phyloP scores from a whole-genome alignment of 352 stramenopile genomes.

The Achlya hypogyna region DNA sequence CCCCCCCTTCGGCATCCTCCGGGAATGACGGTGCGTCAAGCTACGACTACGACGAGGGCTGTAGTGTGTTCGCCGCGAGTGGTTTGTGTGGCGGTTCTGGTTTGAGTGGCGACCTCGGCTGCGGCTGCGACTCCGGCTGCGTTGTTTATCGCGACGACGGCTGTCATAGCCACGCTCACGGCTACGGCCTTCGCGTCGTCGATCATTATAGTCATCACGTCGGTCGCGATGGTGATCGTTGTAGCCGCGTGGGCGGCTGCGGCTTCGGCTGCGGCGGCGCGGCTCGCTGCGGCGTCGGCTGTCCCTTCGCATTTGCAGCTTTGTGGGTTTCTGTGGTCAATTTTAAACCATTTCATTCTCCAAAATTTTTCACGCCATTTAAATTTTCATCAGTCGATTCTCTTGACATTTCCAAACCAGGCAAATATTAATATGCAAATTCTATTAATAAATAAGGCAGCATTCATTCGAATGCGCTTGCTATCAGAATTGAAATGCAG shows the following conservation, averaged over 20 bases:
- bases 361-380: not conserved
- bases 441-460: not conserved
- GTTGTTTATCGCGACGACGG: not conserved
- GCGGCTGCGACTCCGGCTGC: not conserved
- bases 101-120: not conserved
- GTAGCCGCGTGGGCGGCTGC: not conserved
- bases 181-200: not conserved
- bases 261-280: not conserved
- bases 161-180: not conserved
- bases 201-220: conserved; percentile 5
- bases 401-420: no score
- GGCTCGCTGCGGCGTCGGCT: not conserved
- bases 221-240: not conserved
- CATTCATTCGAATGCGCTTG: no score
- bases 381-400: not conserved
- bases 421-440: not conserved
- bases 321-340: not conserved
- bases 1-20: conserved; percentile 4
- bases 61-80: not conserved
- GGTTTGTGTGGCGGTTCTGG: not conserved
- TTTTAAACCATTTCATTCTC: not conserved
- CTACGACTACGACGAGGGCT: conserved; percentile 2
- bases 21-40: conserved; percentile 18
- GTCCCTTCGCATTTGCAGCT: not conserved
- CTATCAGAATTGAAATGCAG: not conserved